Base-by-base conservation (phyloP, 169 alveolate genomes). In the Eimeria sp. region DNA sequence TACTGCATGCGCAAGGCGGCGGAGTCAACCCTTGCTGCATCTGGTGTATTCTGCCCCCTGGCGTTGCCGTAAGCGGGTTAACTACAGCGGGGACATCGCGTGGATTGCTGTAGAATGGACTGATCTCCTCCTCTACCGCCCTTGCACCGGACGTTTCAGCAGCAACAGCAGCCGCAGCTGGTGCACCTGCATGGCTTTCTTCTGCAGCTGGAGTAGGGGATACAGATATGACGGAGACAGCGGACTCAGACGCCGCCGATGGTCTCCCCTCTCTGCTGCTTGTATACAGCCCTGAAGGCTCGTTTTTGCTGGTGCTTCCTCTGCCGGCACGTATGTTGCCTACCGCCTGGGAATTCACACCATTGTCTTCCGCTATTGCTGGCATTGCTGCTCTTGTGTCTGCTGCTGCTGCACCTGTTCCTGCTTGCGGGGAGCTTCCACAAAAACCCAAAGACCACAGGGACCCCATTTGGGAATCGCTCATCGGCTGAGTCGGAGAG, bases 81-180 rank as follows among this genome's bases (percentile, higher is more conserved):
- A 58, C 33, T 87, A 68, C 83, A 10, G 93, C 78, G 14, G 93
- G 93, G 25, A 87, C 93, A 52, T 87, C 93, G 83, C 93, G 93
- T 16, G 93, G 93, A 72, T 87, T 58, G 64, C 93, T 87, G 82
- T 87, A 87, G 54, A 87, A 87, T 23, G 93, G 93, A 64, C 33
- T 20, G 62, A 87, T 87, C 62, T 87, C 93, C 33, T 64, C 91
- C 49, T 56, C 78, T 6, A 40, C 49, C 25, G 20, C 43, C 2
- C 68, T 30, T 64, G 64, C 62, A 37, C 37, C 91, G 20, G 60
- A 30, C 43, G 78, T 40, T 64, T 66, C n/a, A 23, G 49, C 68
- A 20, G 68, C 93, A 82, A 27, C 56, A 33, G 52, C 49, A 66
- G 76, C 76, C 0, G 25, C 76, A 27, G 46, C 46, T 33, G 52